Evolutionary conservation across 768 basidiomycete genomes (phyloP).

Genomic region (Rhizopogon sp.): DNA sequence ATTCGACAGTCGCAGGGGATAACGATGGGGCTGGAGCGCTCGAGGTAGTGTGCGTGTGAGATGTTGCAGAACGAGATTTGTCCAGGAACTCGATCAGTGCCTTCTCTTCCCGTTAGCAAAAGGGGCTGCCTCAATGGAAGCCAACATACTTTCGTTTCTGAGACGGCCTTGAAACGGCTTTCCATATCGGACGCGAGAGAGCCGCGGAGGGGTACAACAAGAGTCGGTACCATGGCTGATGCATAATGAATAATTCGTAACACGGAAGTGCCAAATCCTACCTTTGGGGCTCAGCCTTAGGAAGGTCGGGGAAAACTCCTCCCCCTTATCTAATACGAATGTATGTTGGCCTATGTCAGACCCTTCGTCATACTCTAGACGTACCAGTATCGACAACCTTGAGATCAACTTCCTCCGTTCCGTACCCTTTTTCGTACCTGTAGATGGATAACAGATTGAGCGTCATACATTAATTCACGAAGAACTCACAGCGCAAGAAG

Average conservation of each 20-base stretch:
- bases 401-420: slow-evolving; percentile 65
- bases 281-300: slow-evolving; percentile 77
- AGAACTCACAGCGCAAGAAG: slow-evolving; percentile 51
- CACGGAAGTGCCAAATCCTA: slow-evolving; percentile 16
- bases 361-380: slow-evolving; percentile 5
- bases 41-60: slow-evolving; percentile 67
- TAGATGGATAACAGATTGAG: slow-evolving; percentile 3
- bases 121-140: background rate
- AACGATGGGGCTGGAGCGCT: slow-evolving; percentile 70
- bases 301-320: slow-evolving; percentile 73
- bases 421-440: slow-evolving; percentile 79
- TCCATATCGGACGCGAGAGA: slow-evolving; percentile 67
- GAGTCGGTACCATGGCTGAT: slow-evolving; percentile 74
- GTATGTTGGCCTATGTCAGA: background rate
- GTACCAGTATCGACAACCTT: slow-evolving; percentile 63
- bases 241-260: background rate
- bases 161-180: slow-evolving; percentile 75
- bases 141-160: slow-evolving; percentile 58
- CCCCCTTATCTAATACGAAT: slow-evolving; percentile 54
- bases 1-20: slow-evolving; percentile 78
- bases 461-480: background rate
- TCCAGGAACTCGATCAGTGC: slow-evolving; percentile 77
- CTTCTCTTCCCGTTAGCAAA: slow-evolving; percentile 30
- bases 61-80: slow-evolving; percentile 68
- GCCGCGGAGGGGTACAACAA: slow-evolving; percentile 79